Evolutionary conservation across 306 rosid genomes (phyloP).

Genomic region (Inga oerstediana): DNA sequence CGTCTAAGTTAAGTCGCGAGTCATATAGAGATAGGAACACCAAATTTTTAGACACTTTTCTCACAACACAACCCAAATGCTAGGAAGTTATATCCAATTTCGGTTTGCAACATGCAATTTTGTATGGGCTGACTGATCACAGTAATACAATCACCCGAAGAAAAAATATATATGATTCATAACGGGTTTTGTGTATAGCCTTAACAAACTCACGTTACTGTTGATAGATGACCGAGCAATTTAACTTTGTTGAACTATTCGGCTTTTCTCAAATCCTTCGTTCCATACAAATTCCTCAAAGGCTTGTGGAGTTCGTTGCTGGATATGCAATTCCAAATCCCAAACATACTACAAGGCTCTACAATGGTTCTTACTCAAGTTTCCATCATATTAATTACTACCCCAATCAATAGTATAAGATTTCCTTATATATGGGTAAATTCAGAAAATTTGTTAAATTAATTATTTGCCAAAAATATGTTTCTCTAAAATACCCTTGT

Average conservation of each 20-base stretch:
- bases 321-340: background rate
- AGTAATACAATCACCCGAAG: conserved; percentile 3
- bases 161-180: background rate
- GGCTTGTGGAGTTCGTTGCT: background rate
- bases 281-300: background rate
- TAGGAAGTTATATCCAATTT: conserved; percentile 23
- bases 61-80: background rate
- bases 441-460: too few relatives aligned
- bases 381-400: background rate
- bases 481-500: too few relatives aligned
- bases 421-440: too few relatives aligned
- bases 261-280: background rate
- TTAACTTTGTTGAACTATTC: background rate
- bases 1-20: conserved; percentile 28
- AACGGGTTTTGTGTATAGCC: background rate
- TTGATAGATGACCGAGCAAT: background rate
- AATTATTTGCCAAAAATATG: too few relatives aligned
- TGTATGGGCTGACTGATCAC: conserved; percentile 29
- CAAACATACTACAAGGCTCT: background rate
- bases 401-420: too few relatives aligned
- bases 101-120: conserved; percentile 3
- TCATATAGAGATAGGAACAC: background rate
- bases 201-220: background rate
- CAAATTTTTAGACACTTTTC: conserved; percentile 2
- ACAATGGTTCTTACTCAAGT: background rate